These are phyloP conservation scores for Neurospora sublineolata DNA, from an alignment of 495 filamentous ascomycete genomes.

Conservation along the genomic window DNA sequence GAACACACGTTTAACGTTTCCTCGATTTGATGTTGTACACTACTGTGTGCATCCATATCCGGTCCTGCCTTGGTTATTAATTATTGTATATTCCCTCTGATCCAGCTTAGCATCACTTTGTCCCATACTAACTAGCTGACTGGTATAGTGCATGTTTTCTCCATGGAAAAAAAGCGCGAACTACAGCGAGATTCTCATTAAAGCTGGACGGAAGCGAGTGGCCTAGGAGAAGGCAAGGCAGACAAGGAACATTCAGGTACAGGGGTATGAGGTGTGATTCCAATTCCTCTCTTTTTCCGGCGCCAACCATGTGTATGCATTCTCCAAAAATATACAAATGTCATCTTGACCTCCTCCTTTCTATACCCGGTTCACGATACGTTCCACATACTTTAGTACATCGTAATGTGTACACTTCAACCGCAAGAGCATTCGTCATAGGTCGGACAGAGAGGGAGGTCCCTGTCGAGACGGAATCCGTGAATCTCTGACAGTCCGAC, in stretches of 20 bases:
- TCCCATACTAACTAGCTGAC: neutral
- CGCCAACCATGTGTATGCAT: neutral
- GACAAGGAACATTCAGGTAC: neutral
- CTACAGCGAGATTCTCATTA: neutral
- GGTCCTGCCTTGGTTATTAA: neutral
- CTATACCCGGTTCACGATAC: neutral
- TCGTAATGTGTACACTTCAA: neutral
- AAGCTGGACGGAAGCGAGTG: neutral
- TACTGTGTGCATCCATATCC: neutral
- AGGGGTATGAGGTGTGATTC: neutral
- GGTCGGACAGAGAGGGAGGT: neutral
- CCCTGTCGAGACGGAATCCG: neutral
- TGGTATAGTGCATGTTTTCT: neutral
- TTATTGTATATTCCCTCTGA: neutral
- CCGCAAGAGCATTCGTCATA: neutral
- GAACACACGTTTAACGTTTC: neutral
- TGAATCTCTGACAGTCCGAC: neutral
- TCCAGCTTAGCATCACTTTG: neutral
- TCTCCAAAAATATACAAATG: neutral
- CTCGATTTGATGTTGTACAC: neutral
- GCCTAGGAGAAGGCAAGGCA: neutral
- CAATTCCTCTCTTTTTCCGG: neutral
- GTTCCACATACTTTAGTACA: neutral
- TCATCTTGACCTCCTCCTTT: neutral
- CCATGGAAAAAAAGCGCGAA: neutral